Conservation (phyloP, 495 filamentous ascomycete species). For the Penicillium lagena region DNA sequence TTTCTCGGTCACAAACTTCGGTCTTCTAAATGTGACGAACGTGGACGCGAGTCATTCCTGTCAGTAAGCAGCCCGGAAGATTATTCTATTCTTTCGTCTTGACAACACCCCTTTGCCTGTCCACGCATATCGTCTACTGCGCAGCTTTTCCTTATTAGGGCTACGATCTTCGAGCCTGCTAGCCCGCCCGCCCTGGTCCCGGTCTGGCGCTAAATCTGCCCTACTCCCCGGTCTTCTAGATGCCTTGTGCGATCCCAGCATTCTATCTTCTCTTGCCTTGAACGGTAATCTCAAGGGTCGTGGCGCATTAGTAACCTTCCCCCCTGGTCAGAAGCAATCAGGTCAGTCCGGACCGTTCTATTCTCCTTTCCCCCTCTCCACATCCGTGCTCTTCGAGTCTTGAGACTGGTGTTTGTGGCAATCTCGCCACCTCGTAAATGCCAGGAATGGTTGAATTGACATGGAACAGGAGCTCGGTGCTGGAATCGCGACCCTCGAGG, state of each 20-base stretch:
- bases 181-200: slow-evolving; percentile 4
- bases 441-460: slow-evolving; percentile 23
- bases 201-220: slow-evolving; percentile 11
- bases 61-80: neutral
- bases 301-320: slow-evolving; percentile 12
- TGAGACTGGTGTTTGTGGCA: too few species aligned
- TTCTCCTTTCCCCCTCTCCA: neutral
- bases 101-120: slow-evolving; percentile 4
- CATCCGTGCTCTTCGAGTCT: too few species aligned
- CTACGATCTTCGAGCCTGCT: slow-evolving; percentile 13
- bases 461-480: slow-evolving; percentile 23
- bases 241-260: slow-evolving; percentile 13
- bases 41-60: slow-evolving; percentile 10
- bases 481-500: slow-evolving; percentile 20
- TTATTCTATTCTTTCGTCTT: too few species aligned
- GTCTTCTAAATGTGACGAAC: slow-evolving; percentile 20
- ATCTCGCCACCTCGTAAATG: too few species aligned
- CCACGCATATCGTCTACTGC: slow-evolving; percentile 11
- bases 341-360: slow-evolving; percentile 10
- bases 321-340: slow-evolving; percentile 6
- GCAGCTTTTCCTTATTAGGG: slow-evolving; percentile 11
- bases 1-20: slow-evolving; percentile 21
- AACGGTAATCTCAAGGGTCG: slow-evolving; percentile 12
- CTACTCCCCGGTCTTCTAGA: slow-evolving; percentile 7
- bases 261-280: slow-evolving; percentile 9